Percentiles rank a stretch among this genome's conserved stretches.
Evolutionary conservation across 768 basidiomycete genomes (phyloP).

Genomic region (Sistotremastrum niveocremeum): DNA sequence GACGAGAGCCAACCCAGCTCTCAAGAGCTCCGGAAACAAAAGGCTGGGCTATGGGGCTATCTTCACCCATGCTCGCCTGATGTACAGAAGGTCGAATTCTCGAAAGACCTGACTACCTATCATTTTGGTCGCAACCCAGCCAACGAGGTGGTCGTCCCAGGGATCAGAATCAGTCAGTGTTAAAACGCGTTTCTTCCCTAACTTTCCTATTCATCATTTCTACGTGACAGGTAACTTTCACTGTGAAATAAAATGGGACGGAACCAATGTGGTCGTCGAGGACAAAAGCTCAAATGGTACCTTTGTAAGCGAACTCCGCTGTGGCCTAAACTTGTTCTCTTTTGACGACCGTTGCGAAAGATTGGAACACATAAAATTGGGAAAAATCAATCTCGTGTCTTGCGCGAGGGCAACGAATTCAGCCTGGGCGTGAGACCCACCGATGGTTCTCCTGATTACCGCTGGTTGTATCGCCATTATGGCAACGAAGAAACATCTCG

Average conservation of each 20-base stretch:
- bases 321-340: no score
- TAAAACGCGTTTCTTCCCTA: background rate
- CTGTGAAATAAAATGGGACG: constrained; percentile 47
- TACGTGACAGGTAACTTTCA: constrained; percentile 39
- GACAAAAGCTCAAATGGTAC: constrained; percentile 67
- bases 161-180: constrained; percentile 61
- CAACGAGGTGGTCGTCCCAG: constrained; percentile 46
- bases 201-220: constrained; percentile 15
- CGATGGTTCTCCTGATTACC: constrained; percentile 53
- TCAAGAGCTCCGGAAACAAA: no score
- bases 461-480: constrained; percentile 26
- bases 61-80: constrained; percentile 47
- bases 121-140: constrained; percentile 40
- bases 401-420: constrained; percentile 76
- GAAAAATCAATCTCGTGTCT: constrained; percentile 35
- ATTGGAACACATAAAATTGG: constrained; percentile 32
- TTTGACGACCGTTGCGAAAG: no score
- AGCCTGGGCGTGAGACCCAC: constrained; percentile 30
- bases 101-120: constrained; percentile 34
- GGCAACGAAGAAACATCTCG: background rate
- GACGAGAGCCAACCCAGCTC: no score
- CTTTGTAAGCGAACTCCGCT: constrained; percentile 19
- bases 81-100: constrained; percentile 48
- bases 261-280: constrained; percentile 33
- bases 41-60: constrained; percentile 45